These are phyloP conservation scores for Cubamyces lactineus DNA, from an alignment of 768 basidiomycete species.

Conservation along the genomic window DNA sequence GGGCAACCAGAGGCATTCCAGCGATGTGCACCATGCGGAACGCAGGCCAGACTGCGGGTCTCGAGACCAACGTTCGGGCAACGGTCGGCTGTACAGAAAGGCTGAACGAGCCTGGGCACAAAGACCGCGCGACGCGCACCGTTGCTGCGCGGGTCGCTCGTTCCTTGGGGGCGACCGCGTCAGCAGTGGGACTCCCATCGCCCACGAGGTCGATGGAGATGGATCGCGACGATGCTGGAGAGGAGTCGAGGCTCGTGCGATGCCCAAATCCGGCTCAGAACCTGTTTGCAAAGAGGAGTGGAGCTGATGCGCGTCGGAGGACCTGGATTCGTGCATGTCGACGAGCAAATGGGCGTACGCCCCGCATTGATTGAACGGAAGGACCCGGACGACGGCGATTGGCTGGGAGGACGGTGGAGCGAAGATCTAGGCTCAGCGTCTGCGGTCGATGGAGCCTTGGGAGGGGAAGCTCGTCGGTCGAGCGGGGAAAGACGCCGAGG, in stretches of 20 bases:
- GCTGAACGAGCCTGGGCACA: background rate
- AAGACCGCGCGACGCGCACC: background rate
- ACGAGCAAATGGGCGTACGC: too few species aligned
- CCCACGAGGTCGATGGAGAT: too few species aligned
- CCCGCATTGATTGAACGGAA: constrained; percentile 1
- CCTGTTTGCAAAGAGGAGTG: background rate
- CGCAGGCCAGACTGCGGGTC: constrained; percentile 7
- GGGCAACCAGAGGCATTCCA: background rate
- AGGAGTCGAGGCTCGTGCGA: background rate
- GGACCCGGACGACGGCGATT: constrained; percentile 5
- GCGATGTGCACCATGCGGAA: background rate
- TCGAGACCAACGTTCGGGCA: constrained; percentile 5
- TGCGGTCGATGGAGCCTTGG: background rate
- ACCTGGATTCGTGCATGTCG: background rate
- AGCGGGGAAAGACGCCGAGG: constrained; percentile 2
- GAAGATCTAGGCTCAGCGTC: background rate
- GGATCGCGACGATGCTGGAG: background rate
- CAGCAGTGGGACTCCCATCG: background rate
- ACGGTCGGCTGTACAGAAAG: background rate
- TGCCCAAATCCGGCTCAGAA: too few species aligned
- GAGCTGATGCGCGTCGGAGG: constrained; percentile 7
- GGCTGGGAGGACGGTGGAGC: background rate
- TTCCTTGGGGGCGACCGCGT: background rate
- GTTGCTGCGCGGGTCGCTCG: background rate
- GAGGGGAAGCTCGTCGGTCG: constrained; percentile 2